phyloP scores from a whole-genome alignment of 257 asterid species.

The Scutellaria baicalensis region DNA sequence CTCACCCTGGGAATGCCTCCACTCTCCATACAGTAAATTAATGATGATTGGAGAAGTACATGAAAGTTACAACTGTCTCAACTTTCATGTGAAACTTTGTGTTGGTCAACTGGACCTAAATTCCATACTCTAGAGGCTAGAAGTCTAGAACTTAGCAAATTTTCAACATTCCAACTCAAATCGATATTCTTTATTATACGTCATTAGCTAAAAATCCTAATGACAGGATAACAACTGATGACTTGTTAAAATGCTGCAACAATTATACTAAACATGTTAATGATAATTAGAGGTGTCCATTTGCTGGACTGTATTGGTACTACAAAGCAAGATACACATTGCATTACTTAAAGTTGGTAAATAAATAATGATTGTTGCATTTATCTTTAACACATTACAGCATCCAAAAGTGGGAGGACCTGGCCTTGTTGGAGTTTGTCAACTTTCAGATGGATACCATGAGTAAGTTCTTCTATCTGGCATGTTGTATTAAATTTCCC shows the following conservation, averaged over 20 bases:
- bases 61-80: not conserved
- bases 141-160: not conserved
- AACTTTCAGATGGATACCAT: slow-evolving; percentile 58
- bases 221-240: too few species aligned
- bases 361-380: slow-evolving; percentile 1
- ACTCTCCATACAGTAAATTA: too few species aligned
- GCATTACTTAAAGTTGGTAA: not conserved
- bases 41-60: too few species aligned
- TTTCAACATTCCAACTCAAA: not conserved
- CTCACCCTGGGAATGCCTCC: not conserved
- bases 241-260: too few species aligned
- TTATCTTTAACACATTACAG: slow-evolving; percentile 37
- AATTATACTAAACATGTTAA: not conserved
- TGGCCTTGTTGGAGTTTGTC: slow-evolving; percentile 76
- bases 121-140: not conserved
- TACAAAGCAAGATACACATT: not conserved
- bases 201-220: too few species aligned
- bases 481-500: not conserved
- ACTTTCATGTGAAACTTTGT: not conserved
- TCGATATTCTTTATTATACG: not conserved
- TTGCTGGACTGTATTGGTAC: not conserved
- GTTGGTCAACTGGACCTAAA: not conserved
- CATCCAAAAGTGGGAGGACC: slow-evolving; percentile 92
- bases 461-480: slow-evolving; percentile 56
- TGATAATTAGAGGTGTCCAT: not conserved